These are phyloP conservation scores for Annulohypoxylon moriforme DNA, from an alignment of 495 filamentous ascomycete genomes.

Conservation along the genomic window DNA sequence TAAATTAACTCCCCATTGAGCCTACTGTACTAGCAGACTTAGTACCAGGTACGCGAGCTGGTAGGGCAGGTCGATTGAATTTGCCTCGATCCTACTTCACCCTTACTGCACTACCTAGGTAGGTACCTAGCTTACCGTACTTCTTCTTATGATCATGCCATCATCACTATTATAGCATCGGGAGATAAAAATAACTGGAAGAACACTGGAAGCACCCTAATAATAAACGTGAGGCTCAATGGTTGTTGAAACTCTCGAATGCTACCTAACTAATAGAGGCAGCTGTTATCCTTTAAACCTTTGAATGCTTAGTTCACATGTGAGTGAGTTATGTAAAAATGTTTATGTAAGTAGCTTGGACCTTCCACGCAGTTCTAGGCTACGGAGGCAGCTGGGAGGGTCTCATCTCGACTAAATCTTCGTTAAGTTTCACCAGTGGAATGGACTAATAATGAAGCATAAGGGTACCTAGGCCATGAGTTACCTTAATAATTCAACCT, in stretches of 20 bases:
- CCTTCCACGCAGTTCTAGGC: conserved; percentile 19
- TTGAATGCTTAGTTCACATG: background rate
- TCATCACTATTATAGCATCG: conserved; percentile 3
- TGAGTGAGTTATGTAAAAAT: background rate
- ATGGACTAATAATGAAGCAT: conserved; percentile 17
- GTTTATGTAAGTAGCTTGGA: background rate
- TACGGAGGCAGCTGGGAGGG: no score
- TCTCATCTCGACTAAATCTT: conserved; percentile 25
- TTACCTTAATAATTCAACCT: background rate
- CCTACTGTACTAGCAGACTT: conserved; percentile 1
- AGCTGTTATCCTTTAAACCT: background rate
- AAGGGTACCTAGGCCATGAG: background rate
- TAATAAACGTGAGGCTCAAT: conserved; percentile 32
- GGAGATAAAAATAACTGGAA: conserved; percentile 33
- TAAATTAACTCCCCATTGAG: conserved; percentile 36
- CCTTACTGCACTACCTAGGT: background rate
- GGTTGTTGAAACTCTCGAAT: conserved; percentile 27
- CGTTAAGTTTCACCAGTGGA: conserved; percentile 36
- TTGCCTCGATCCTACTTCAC: conserved; percentile 19
- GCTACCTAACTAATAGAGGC: conserved; percentile 21
- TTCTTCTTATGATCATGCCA: conserved; percentile 19
- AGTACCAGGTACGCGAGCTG: conserved; percentile 3
- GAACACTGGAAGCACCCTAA: background rate
- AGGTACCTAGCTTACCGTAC: background rate
- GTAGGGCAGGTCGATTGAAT: conserved; percentile 21